Base-by-base conservation (phyloP, 164 flowering plant species). In the Nymphaea colorata region DNA sequence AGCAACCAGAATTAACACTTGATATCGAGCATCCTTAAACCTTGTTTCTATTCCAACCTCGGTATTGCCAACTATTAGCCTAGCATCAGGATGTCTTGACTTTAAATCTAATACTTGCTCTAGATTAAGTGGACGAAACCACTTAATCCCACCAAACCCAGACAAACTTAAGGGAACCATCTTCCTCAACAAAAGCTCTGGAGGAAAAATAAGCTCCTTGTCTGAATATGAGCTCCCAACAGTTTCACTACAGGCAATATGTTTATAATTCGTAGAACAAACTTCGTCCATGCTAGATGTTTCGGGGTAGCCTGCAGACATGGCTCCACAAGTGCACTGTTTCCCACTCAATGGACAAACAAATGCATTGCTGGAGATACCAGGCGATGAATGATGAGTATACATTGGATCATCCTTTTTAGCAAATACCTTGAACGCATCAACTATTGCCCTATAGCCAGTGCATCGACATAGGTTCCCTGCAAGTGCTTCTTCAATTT, bases 381-480 rank as follows among this genome's bases (percentile, higher is more conserved):
- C 79, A 42, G 51, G 66, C n/a, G 83, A 79, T 78, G 87, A 79
- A 41, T 53, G 25, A 44, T 69, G 72, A 59, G 83, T 70, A 70
- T 95, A 90, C 64, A 87, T 57, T 5, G 79, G 65, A 83, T 95
- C 88, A 79, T 95, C 72, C 14, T 84, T 88, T 86, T 91, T 95
- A 16, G 98, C 89, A 83, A 95, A 95, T 47, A 92, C 94, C 57
- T 89, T 85, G 76, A 95, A 95, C 42, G 98, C 99, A 78, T 95
- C 99, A 69, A 91, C 36, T 55, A 95, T 95, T 66, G 98, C 90
- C 76, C 99, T 82, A 74, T 95, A 95, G 69, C 98, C 99, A 17
- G 99, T 95, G 82, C 99, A 95, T n/a, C 99, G 84, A 71, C 99
- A 95, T 69, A 95, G 76, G 78, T 95, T 95, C 73, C 99, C 99